Percentiles rank a stretch among this genome's conserved stretches.
These are phyloP conservation scores for Emergomyces pasteurianus DNA, from an alignment of 2,329 filamentous ascomycete species.

Conservation along the genomic window DNA sequence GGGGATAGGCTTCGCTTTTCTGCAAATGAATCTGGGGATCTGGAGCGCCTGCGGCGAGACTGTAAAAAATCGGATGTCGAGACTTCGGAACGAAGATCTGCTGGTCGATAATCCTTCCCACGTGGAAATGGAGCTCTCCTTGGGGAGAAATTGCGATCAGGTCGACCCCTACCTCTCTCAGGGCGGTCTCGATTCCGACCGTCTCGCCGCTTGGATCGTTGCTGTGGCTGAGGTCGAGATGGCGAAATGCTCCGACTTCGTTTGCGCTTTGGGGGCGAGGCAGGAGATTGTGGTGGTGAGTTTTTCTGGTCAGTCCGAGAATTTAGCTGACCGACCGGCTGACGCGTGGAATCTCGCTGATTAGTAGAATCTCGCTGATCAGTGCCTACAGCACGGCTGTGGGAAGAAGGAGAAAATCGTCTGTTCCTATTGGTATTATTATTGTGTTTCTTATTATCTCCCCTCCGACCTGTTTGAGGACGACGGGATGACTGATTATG, in stretches of 20 bases:
- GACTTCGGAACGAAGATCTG: constrained; percentile 15
- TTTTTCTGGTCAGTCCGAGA: constrained; percentile 17
- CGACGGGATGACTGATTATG: constrained; percentile 10
- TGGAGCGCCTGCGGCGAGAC: constrained; percentile 17
- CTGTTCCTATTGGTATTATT: constrained; percentile 10
- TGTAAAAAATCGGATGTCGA: constrained; percentile 17
- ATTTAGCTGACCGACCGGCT: constrained; percentile 11
- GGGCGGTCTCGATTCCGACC: constrained; percentile 28
- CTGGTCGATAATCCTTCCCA: constrained; percentile 20
- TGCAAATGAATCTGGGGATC: constrained; percentile 21
- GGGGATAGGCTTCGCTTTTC: constrained; percentile 17
- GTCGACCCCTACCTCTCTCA: constrained; percentile 25
- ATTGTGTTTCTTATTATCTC: constrained; percentile 15
- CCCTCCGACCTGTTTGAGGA: constrained; percentile 15
- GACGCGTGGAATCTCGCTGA: constrained; percentile 13
- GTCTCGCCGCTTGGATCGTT: constrained; percentile 21
- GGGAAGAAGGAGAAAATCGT: constrained; percentile 9
- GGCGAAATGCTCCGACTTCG: constrained; percentile 32
- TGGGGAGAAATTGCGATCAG: constrained; percentile 22
- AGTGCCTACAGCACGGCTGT: constrained; percentile 2
- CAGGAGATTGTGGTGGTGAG: constrained; percentile 17
- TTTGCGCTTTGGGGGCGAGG: constrained; percentile 25
- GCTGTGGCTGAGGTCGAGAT: constrained; percentile 18
- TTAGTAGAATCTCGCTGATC: constrained; percentile 15
- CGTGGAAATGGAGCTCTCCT: constrained; percentile 22